Conservation (phyloP, 1,284 basidiomycete genomes). For the Pulveroboletus sp. region DNA sequence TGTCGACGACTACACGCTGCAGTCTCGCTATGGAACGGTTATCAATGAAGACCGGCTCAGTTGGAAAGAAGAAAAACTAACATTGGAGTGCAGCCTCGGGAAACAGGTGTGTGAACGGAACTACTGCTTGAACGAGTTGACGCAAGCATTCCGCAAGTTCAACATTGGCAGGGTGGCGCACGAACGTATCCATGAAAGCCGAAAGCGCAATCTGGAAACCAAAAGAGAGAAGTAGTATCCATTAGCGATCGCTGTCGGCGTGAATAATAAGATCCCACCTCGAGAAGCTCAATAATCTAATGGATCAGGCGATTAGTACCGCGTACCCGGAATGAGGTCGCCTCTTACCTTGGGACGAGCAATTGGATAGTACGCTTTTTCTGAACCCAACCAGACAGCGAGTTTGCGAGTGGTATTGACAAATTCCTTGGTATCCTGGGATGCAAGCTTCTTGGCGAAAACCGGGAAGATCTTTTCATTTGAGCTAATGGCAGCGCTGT, state of each 20-base stretch:
- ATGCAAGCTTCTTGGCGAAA: constrained; percentile 32
- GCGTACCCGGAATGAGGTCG: not conserved
- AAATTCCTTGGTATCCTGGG: constrained; percentile 25
- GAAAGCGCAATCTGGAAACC: constrained; percentile 25
- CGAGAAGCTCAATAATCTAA: constrained; percentile 34
- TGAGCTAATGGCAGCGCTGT: constrained; percentile 22
- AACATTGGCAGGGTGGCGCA: not conserved
- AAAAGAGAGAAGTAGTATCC: not conserved
- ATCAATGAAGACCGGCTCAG: not conserved
- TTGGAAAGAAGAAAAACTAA: constrained; percentile 8
- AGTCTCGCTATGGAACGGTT: constrained; percentile 21
- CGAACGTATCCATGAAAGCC: constrained; percentile 18
- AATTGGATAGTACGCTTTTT: constrained; percentile 34
- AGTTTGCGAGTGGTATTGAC: constrained; percentile 24
- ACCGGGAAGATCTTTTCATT: constrained; percentile 36
- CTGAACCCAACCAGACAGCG: constrained; percentile 28
- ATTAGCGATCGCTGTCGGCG: not conserved
- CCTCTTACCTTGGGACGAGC: constrained; percentile 32
- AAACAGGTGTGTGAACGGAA: constrained; percentile 27
- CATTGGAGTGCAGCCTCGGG: constrained; percentile 27
- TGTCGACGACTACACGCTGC: constrained; percentile 18
- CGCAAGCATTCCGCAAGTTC: constrained; percentile 18
- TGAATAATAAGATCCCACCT: constrained; percentile 16
- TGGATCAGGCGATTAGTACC: not conserved
- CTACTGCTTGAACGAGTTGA: constrained; percentile 21